Percentiles rank a stretch among this genome's conserved stretches.
phyloP scores from a whole-genome alignment of 441 rosid genomes.

The Erodium texanum region DNA sequence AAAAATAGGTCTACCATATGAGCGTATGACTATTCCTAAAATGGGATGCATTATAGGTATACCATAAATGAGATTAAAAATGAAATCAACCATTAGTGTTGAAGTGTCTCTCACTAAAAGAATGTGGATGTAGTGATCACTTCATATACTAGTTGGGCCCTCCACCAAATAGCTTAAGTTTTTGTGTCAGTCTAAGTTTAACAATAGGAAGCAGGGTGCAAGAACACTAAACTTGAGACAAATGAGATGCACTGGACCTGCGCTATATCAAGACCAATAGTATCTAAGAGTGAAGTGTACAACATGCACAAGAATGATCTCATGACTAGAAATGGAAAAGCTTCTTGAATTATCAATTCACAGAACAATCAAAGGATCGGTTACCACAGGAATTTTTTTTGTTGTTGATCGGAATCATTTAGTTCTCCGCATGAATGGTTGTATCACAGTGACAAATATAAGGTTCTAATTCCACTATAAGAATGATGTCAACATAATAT shows the following conservation, averaged over 20 bases:
- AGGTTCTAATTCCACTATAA: conserved; percentile 5
- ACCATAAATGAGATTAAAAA: background rate
- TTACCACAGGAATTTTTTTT: no score
- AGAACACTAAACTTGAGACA: background rate
- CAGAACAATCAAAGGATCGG: background rate
- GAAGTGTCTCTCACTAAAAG: no score
- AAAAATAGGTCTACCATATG: background rate
- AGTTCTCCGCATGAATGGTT: background rate
- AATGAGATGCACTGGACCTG: background rate
- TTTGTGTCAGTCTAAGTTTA: no score
- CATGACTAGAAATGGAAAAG: background rate
- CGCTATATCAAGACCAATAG: background rate
- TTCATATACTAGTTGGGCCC: no score
- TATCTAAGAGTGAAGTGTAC: background rate
- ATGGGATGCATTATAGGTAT: background rate
- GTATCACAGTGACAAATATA: background rate
- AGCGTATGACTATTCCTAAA: background rate
- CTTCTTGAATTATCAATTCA: background rate
- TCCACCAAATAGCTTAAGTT: no score
- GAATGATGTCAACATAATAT: background rate
- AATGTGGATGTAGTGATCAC: no score
- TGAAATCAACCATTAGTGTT: background rate
- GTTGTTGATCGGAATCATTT: no score
- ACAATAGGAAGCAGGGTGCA: background rate
- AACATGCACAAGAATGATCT: background rate